These are phyloP conservation scores for Leccinum fibrillosum DNA, from an alignment of 768 basidiomycete species.

Conservation along the genomic window DNA sequence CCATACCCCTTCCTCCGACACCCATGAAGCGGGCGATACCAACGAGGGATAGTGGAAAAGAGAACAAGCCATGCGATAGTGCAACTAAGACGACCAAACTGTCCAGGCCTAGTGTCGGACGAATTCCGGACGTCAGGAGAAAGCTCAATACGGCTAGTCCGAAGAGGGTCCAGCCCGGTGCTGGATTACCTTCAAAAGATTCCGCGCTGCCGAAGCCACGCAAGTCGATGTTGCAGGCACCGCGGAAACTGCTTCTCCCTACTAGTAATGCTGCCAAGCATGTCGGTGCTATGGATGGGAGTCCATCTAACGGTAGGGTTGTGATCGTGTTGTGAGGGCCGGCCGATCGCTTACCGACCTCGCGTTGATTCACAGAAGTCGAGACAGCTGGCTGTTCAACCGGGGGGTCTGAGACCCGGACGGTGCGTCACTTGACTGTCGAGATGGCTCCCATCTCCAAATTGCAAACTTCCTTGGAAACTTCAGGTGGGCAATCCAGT, in stretches of 20 bases:
- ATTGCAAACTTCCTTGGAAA: neutral
- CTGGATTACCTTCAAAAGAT: conserved; percentile 3
- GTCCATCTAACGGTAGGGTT: conserved; percentile 1
- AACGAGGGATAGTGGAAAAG: conserved; percentile 12
- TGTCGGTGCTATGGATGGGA: neutral
- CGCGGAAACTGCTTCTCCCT: conserved; percentile 2
- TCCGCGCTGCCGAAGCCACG: conserved; percentile 4
- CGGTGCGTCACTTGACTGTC: neutral
- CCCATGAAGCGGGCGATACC: conserved; percentile 1
- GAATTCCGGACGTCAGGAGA: neutral
- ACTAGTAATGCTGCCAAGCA: neutral
- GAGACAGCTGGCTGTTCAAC: conserved; percentile 4
- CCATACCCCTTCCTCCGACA: neutral
- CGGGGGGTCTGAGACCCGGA: conserved; percentile 18
- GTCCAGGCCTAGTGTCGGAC: conserved; percentile 6
- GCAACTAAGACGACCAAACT: conserved; percentile 1
- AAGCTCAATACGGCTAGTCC: conserved; percentile 5
- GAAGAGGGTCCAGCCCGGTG: conserved; percentile 2
- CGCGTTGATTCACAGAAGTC: conserved; percentile 4
- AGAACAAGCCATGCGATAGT: conserved; percentile 9
- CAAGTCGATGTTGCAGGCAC: conserved; percentile 13
- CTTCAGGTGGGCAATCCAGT: conserved; percentile 6
- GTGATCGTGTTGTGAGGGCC: neutral
- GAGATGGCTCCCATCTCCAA: neutral
- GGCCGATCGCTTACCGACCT: neutral